Conservation (phyloP, 208 protist genomes). For the Phytomonas francai region DNA sequence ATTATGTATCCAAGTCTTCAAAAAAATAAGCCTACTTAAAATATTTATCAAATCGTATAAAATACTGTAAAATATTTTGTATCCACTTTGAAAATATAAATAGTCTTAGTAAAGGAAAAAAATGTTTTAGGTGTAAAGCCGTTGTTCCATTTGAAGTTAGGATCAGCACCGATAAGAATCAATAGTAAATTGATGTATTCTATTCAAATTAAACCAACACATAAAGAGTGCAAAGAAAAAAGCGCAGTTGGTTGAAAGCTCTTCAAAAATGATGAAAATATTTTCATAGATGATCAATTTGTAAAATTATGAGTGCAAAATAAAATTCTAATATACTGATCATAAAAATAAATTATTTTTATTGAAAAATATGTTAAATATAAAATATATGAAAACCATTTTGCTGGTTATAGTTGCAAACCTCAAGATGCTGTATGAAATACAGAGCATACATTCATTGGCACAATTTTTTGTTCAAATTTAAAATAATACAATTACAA, state of each 20-base stretch:
- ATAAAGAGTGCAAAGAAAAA: neutral
- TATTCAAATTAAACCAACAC: neutral
- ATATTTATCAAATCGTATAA: neutral
- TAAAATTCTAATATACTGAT: neutral
- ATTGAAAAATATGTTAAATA: neutral
- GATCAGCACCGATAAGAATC: neutral
- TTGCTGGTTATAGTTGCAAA: neutral
- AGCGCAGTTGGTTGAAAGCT: neutral
- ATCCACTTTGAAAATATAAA: neutral
- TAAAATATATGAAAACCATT: neutral
- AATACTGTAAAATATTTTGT: neutral
- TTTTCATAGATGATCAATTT: neutral
- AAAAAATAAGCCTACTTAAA: slow-evolving; percentile 8
- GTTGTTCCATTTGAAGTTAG: neutral
- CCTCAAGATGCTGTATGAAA: neutral
- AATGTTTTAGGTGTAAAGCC: neutral
- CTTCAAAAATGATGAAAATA: neutral
- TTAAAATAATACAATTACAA: neutral
- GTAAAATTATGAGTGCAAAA: neutral
- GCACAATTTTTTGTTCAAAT: neutral
- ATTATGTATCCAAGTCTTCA: neutral
- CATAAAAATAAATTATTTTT: neutral
- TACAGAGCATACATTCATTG: neutral
- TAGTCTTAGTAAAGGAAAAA: neutral
- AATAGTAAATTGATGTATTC: neutral